A percentile compares a stretch with the other conserved stretches of the same genome.
These are phyloP conservation scores for Microdochium trichocladiopsis DNA, from an alignment of 2,329 filamentous ascomycete genomes.

Conservation along the genomic window DNA sequence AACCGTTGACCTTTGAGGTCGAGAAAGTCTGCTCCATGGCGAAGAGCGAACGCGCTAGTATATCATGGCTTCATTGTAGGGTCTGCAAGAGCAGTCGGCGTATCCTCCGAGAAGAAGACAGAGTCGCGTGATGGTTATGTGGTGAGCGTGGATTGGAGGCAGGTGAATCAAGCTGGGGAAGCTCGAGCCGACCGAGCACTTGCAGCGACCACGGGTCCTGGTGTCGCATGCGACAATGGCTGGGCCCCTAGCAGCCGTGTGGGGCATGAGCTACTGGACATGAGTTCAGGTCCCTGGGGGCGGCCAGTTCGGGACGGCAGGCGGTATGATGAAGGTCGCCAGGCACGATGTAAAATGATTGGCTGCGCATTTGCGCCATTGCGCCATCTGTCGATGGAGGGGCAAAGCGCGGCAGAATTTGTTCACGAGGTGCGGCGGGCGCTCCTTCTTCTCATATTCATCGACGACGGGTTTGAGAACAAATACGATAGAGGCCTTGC, in stretches of 20 bases:
- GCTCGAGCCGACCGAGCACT: background rate
- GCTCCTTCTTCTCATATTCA: background rate
- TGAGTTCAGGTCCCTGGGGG: too few species aligned
- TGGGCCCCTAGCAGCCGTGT: too few species aligned
- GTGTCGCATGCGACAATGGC: background rate
- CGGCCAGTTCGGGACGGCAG: background rate
- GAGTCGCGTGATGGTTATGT: background rate
- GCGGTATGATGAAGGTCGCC: background rate
- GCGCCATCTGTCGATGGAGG: constrained; percentile 6
- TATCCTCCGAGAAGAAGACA: background rate
- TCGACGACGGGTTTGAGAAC: background rate
- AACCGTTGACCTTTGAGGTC: constrained; percentile 73
- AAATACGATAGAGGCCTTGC: too few species aligned
- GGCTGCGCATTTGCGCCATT: background rate
- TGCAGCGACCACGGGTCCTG: background rate
- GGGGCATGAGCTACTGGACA: too few species aligned
- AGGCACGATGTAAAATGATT: constrained; percentile 3
- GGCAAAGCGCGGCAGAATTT: constrained; percentile 13
- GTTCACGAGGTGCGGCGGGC: background rate
- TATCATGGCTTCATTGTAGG: constrained; percentile 19
- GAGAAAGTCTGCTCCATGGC: constrained; percentile 61
- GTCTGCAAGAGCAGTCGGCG: background rate
- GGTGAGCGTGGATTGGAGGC: too few species aligned
- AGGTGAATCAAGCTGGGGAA: background rate
- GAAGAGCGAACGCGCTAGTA: constrained; percentile 21